These are phyloP conservation scores for Malbranchea cinnamomea DNA, from an alignment of 2,329 filamentous ascomycete genomes.

Conservation along the genomic window DNA sequence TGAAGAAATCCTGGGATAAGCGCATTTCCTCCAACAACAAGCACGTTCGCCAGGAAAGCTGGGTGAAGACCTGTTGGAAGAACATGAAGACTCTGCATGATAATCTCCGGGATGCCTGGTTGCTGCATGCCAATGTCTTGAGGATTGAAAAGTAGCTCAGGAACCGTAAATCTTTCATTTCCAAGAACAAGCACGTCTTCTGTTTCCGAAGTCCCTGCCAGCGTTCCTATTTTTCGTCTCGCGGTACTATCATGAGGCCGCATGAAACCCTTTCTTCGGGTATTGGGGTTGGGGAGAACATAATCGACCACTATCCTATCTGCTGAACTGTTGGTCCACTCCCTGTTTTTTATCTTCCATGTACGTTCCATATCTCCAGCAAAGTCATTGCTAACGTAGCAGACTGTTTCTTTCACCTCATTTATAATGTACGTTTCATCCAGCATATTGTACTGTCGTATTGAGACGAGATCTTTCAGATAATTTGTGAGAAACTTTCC, in stretches of 20 bases:
- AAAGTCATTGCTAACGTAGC: constrained; percentile 71
- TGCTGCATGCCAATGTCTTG: constrained; percentile 73
- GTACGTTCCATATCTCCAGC: constrained; percentile 59
- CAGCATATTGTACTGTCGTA: constrained; percentile 88
- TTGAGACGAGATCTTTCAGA: constrained; percentile 73
- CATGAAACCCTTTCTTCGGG: constrained; percentile 49
- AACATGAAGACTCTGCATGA: constrained; percentile 60
- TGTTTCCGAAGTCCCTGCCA: constrained; percentile 33
- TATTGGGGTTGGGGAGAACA: constrained; percentile 68
- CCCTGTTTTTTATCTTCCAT: constrained; percentile 58
- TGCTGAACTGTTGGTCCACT: constrained; percentile 14
- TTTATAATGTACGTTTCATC: constrained; percentile 90
- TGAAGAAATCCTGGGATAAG: constrained; percentile 68
- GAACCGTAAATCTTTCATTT: constrained; percentile 83
- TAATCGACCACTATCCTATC: constrained; percentile 66
- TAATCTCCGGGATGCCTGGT: constrained; percentile 65
- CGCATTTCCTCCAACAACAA: constrained; percentile 78
- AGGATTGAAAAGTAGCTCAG: constrained; percentile 79
- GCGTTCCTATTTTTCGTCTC: constrained; percentile 32
- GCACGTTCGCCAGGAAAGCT: constrained; percentile 67
- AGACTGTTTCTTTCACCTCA: constrained; percentile 84
- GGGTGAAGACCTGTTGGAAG: constrained; percentile 76
- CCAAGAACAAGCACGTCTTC: constrained; percentile 78
- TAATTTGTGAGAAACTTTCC: constrained; percentile 91
- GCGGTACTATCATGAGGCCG: constrained; percentile 64